phyloP scores from a whole-genome alignment of 208 protist genomes.

The Herpetomonas tarakana region DNA sequence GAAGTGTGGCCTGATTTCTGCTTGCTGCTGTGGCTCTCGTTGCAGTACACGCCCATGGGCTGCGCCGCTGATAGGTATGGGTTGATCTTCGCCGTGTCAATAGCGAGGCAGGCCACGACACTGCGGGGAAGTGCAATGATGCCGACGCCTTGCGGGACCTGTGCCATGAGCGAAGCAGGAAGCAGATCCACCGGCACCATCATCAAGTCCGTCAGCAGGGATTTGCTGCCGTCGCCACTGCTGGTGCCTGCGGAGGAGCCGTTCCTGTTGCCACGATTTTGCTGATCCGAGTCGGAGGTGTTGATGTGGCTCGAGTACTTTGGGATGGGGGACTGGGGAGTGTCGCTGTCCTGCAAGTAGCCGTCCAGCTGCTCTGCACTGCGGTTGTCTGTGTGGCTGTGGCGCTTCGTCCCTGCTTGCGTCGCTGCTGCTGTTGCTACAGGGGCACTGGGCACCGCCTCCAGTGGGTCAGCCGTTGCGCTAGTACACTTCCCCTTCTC shows the following conservation, averaged over 20 bases:
- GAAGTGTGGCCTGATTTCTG: not conserved
- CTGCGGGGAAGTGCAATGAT: constrained; percentile 20
- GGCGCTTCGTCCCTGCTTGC: no score
- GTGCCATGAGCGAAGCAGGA: constrained; percentile 12
- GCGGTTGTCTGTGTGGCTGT: no score
- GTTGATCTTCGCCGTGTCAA: not conserved
- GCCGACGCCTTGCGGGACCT: constrained; percentile 19
- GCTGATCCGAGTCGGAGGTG: no score
- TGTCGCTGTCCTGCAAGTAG: not conserved
- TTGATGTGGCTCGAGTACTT: no score
- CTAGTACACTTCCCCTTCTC: no score
- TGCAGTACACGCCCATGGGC: not conserved
- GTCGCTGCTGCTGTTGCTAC: not conserved
- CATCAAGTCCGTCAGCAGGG: constrained; percentile 12
- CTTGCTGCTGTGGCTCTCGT: not conserved
- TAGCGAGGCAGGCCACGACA: not conserved
- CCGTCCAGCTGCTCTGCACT: no score
- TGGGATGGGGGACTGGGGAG: not conserved
- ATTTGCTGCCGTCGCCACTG: not conserved
- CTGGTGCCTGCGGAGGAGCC: not conserved
- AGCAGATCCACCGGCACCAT: constrained; percentile 22
- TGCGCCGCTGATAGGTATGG: not conserved
- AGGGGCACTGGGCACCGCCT: not conserved
- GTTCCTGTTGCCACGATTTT: no score
- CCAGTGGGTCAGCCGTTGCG: not conserved